These are phyloP conservation scores for Phialophora tarda DNA, from an alignment of 2,329 filamentous ascomycete genomes.

Conservation along the genomic window DNA sequence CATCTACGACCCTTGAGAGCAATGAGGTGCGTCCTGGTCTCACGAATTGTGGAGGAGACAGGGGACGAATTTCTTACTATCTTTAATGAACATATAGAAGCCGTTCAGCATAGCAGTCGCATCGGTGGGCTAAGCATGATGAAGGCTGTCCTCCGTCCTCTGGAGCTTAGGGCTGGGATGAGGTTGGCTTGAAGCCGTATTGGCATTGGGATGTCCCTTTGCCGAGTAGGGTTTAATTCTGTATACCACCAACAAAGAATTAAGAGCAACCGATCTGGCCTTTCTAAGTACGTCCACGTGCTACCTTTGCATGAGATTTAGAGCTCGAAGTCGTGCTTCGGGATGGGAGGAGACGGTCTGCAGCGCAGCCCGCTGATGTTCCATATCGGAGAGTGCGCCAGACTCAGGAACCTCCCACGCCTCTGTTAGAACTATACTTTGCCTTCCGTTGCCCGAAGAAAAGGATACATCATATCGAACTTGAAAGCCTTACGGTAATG, in stretches of 20 bases:
- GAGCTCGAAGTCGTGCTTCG: too few species aligned
- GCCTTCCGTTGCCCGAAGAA: too few species aligned
- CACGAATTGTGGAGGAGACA: slow-evolving; percentile 8
- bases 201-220: background rate
- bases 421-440: too few species aligned
- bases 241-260: slow-evolving; percentile 8
- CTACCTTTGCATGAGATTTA: too few species aligned
- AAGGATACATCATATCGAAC: too few species aligned
- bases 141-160: background rate
- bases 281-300: too few species aligned
- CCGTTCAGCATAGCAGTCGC: slow-evolving; percentile 13
- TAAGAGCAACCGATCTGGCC: background rate
- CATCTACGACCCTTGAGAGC: background rate
- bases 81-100: slow-evolving; percentile 37
- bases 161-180: slow-evolving; percentile 2
- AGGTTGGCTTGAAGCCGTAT: slow-evolving; percentile 1
- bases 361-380: too few species aligned
- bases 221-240: slow-evolving; percentile 5
- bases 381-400: too few species aligned
- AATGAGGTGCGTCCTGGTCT: slow-evolving; percentile 2
- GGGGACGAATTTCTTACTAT: slow-evolving; percentile 35
- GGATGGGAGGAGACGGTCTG: too few species aligned
- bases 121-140: background rate
- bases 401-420: too few species aligned
- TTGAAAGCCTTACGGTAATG: too few species aligned